Evolutionary conservation across 2,329 filamentous ascomycete species (phyloP).

Genomic region (Cladophialophora bantiana): DNA sequence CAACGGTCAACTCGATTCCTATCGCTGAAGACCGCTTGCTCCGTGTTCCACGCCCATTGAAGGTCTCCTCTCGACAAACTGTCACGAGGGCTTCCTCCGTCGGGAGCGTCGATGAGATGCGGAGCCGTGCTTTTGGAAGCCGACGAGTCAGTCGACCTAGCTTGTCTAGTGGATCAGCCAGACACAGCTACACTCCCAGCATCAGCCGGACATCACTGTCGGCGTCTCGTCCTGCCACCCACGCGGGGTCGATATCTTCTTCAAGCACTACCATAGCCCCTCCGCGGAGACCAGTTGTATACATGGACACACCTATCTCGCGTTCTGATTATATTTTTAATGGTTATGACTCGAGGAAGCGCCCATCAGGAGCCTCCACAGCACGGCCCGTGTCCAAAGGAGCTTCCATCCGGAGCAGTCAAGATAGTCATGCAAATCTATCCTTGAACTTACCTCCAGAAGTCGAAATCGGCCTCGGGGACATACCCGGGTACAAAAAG

Average conservation of each 20-base stretch:
- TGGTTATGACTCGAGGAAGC: background rate
- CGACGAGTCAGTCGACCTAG: constrained; percentile 27
- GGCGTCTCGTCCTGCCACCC: constrained; percentile 25
- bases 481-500: constrained; percentile 28
- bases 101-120: constrained; percentile 32
- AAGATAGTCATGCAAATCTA: background rate
- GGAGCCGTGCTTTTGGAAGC: constrained; percentile 26
- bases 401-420: constrained; percentile 2
- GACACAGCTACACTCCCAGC: constrained; percentile 27
- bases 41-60: constrained; percentile 18
- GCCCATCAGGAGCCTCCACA: constrained; percentile 25
- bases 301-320: constrained; percentile 24
- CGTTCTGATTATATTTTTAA: constrained; percentile 18
- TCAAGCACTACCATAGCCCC: constrained; percentile 18
- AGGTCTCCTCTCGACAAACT: constrained; percentile 8
- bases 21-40: constrained; percentile 25
- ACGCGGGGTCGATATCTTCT: constrained; percentile 19
- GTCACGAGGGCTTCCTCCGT: constrained; percentile 23
- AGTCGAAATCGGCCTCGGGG: constrained; percentile 24
- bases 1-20: constrained; percentile 23
- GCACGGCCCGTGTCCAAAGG: constrained; percentile 19
- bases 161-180: constrained; percentile 22
- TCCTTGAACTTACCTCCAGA: constrained; percentile 12
- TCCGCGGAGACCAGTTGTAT: constrained; percentile 17
- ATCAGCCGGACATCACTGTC: constrained; percentile 27